A percentile compares a stretch with the other conserved stretches of the same genome.
These are phyloP conservation scores for Arachis hypogaea DNA, from an alignment of 306 rosid species.

Conservation along the genomic window DNA sequence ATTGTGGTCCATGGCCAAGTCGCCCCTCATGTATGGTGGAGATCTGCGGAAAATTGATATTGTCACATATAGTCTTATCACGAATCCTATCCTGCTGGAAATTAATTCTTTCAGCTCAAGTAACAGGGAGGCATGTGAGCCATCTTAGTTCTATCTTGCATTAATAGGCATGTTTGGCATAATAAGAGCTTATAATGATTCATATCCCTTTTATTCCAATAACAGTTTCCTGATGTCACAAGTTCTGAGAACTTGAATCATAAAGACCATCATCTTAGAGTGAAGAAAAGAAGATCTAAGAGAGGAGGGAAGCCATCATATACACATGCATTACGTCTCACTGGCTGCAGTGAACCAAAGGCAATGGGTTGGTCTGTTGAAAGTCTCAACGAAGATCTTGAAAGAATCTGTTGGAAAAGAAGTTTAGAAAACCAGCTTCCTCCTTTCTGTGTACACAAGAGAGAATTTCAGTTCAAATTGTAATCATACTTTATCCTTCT, in stretches of 20 bases:
- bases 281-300: conserved; percentile 41
- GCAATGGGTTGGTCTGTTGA: conserved; percentile 79
- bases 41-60: conserved; percentile 75
- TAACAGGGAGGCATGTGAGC: conserved; percentile 77
- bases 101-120: conserved; percentile 73
- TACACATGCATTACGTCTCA: conserved; percentile 56
- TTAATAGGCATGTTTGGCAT: conserved; percentile 10
- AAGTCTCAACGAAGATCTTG: conserved; percentile 52
- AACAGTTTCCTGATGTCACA: conserved; percentile 67
- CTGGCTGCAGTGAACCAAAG: conserved; percentile 58
- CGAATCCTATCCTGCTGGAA: conserved; percentile 76
- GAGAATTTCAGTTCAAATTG: conserved; percentile 58
- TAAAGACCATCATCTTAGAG: conserved; percentile 35
- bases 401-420: conserved; percentile 79
- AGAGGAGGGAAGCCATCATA: conserved; percentile 41
- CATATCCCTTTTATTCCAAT: conserved; percentile 33
- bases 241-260: conserved; percentile 33
- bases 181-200: conserved; percentile 11
- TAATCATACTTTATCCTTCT: conserved; percentile 47
- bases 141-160: conserved; percentile 16
- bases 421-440: conserved; percentile 42
- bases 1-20: conserved; percentile 88
- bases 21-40: conserved; percentile 98
- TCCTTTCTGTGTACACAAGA: conserved; percentile 74
- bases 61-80: conserved; percentile 54